These are phyloP conservation scores for Lipomyces starkeyi DNA, from an alignment of 805 yeast species.

Conservation along the genomic window DNA sequence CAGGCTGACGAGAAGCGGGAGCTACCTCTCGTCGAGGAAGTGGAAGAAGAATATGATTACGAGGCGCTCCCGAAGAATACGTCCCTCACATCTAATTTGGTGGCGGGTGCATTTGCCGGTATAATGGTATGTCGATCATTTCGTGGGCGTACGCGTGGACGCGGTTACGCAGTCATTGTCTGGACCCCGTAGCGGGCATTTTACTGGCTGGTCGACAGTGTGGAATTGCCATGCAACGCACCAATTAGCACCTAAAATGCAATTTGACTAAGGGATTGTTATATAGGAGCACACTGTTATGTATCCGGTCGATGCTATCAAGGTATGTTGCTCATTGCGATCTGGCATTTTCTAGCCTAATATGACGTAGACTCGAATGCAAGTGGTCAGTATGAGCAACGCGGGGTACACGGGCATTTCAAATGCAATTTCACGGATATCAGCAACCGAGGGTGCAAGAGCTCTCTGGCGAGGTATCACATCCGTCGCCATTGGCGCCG, in stretches of 20 bases:
- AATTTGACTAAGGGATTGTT: neutral
- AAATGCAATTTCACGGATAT: conserved; percentile 71
- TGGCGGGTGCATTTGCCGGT: conserved; percentile 99
- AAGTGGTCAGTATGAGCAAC: conserved; percentile 51
- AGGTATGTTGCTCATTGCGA: conserved; percentile 43
- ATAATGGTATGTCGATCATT: conserved; percentile 60
- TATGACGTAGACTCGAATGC: conserved; percentile 78
- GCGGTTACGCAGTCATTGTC: neutral
- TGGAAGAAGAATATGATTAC: conserved; percentile 62
- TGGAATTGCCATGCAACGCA: neutral
- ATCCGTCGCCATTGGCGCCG: conserved; percentile 94
- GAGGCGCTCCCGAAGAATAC: conserved; percentile 91
- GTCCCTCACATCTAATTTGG: conserved; percentile 76
- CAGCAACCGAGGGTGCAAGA: conserved; percentile 85
- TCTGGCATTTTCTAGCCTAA: neutral
- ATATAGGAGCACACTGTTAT: conserved; percentile 82
- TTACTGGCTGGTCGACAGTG: neutral
- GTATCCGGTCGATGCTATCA: conserved; percentile 96
- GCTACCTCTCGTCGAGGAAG: neutral
- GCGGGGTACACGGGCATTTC: conserved; percentile 54
- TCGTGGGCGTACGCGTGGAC: neutral
- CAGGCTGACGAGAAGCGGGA: neutral
- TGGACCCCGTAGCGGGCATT: neutral
- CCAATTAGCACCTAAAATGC: neutral
- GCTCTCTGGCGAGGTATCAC: conserved; percentile 94